Evolutionary conservation across 345 rosid species (phyloP).

Genomic region (Moricandia moricandioides): DNA sequence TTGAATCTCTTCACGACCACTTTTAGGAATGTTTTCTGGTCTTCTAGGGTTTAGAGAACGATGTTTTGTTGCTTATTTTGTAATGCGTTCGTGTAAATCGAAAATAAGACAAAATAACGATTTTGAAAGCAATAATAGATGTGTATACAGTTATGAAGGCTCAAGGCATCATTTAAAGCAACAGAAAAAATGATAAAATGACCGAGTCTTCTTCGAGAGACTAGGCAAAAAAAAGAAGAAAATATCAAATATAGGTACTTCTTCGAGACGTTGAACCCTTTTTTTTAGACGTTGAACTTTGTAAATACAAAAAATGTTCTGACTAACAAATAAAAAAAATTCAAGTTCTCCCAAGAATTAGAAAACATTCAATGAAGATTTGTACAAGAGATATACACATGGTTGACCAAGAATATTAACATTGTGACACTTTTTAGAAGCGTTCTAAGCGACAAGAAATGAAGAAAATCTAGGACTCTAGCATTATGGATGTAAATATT

Average conservation of each 20-base stretch:
- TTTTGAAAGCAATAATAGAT: neutral
- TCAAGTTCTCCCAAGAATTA: neutral
- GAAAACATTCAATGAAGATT: neutral
- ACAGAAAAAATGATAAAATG: neutral
- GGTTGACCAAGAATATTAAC: neutral
- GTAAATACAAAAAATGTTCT: neutral
- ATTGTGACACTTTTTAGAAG: neutral
- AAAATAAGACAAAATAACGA: neutral
- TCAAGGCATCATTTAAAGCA: neutral
- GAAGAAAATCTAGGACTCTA: neutral
- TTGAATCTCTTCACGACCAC: neutral
- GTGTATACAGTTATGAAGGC: neutral
- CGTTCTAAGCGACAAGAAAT: neutral
- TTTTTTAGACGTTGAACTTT: neutral
- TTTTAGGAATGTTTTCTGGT: neutral
- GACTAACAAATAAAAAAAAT: neutral
- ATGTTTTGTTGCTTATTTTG: neutral
- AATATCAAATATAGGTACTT: neutral
- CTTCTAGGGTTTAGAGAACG: neutral
- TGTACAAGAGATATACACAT: neutral
- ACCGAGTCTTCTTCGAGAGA: constrained; percentile 15
- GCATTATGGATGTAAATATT: neutral
- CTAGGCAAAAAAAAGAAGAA: constrained; percentile 4
- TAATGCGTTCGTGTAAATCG: neutral
- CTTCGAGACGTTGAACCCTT: neutral